Conservation (phyloP, 139 green algal species). For the Deuterostichococcus epilithicus region DNA sequence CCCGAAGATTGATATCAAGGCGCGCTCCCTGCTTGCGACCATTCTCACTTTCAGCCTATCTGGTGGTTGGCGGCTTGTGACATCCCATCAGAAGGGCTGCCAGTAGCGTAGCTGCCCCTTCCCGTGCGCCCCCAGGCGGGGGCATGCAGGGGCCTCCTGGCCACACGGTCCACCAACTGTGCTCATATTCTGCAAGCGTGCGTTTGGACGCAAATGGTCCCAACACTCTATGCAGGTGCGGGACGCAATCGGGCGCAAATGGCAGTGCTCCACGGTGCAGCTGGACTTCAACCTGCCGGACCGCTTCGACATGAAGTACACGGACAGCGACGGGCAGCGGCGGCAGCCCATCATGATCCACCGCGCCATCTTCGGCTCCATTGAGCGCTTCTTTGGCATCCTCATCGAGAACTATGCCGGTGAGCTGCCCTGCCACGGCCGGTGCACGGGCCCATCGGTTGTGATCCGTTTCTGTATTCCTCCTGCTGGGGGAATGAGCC, state of each 20-base stretch:
- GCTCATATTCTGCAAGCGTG: background rate
- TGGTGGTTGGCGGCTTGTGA: no score
- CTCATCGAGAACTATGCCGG: constrained; percentile 95
- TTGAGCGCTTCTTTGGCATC: constrained; percentile 97
- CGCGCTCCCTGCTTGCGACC: no score
- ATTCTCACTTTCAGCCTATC: no score
- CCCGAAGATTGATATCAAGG: constrained; percentile 98
- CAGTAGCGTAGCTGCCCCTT: no score
- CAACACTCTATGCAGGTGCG: constrained; percentile 26
- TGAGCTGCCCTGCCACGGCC: constrained; percentile 8
- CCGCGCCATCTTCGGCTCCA: constrained; percentile 89
- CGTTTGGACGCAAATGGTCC: no score
- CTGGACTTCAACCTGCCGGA: constrained; percentile 99
- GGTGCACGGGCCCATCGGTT: no score
- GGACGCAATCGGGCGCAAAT: constrained; percentile 90
- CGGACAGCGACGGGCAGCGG: constrained; percentile 56
- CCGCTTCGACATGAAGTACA: constrained; percentile 89
- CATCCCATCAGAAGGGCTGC: no score
- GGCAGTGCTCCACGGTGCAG: constrained; percentile 99
- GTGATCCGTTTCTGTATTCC: no score
- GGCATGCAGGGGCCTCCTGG: constrained; percentile 26
- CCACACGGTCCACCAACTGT: background rate
- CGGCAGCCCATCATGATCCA: constrained; percentile 98
- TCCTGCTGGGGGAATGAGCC: no score
- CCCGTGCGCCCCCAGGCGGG: no score